phyloP scores from a whole-genome alignment of 495 filamentous ascomycete genomes.

The Chaetomium tenue region DNA sequence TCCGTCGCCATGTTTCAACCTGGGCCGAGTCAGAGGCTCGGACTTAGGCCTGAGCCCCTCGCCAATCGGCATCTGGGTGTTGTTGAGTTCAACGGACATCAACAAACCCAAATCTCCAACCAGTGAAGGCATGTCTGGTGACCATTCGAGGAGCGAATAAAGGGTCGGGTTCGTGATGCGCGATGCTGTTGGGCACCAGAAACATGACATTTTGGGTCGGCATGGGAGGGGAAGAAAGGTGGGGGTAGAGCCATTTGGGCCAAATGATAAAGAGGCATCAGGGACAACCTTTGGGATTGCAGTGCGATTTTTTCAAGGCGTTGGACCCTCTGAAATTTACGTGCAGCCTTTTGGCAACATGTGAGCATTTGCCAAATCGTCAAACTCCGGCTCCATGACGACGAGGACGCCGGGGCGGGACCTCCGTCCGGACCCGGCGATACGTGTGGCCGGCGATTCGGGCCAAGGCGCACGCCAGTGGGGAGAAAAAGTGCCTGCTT shows the following conservation, averaged over 20 bases:
- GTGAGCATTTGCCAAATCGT: no score
- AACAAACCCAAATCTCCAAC: background rate
- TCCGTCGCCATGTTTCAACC: no score
- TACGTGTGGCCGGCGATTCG: constrained; percentile 12
- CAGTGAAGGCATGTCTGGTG: background rate
- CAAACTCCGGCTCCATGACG: background rate
- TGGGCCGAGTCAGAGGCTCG: no score
- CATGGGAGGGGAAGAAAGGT: no score
- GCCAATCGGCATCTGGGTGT: no score
- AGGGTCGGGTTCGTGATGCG: background rate
- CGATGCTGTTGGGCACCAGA: constrained; percentile 5
- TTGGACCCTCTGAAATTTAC: no score
- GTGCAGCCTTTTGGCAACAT: no score
- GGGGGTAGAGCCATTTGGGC: no score
- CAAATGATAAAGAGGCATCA: no score
- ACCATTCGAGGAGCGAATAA: background rate
- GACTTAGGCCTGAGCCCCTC: no score
- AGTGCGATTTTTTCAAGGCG: no score
- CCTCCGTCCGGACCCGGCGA: constrained; percentile 15
- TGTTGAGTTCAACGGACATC: background rate
- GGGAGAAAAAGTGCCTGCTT: background rate
- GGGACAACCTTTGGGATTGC: no score
- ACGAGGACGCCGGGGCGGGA: background rate
- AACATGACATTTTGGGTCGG: background rate
- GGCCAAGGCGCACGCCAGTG: background rate